Evolutionary conservation across 2,329 filamentous ascomycete species (phyloP).

Genomic region (Macrophomina pseudophaseolina): DNA sequence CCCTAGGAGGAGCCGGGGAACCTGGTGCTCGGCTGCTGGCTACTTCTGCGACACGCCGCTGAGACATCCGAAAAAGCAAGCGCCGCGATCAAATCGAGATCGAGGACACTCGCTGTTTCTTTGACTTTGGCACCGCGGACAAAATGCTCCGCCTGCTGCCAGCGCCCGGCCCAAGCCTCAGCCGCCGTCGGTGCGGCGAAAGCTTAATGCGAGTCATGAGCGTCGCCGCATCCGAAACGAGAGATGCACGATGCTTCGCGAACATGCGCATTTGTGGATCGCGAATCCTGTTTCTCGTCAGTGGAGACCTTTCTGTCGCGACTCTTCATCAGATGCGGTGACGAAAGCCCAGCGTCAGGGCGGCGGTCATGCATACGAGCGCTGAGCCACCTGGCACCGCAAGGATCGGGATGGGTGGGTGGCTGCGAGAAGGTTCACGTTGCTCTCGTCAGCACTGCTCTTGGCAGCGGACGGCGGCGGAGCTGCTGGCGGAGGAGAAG

Average conservation of each 20-base stretch:
- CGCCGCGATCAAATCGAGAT: constrained; percentile 20
- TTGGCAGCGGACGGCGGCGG: not conserved
- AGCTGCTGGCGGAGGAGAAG: not conserved
- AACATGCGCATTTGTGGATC: constrained; percentile 17
- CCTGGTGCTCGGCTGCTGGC: constrained; percentile 18
- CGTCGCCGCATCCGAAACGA: constrained; percentile 16
- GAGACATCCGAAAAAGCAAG: constrained; percentile 22
- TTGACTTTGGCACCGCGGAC: not conserved
- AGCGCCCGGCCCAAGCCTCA: not conserved
- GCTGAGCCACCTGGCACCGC: not conserved
- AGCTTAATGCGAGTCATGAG: not conserved
- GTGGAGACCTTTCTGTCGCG: constrained; percentile 11
- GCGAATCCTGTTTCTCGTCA: constrained; percentile 2
- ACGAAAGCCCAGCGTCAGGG: constrained; percentile 2
- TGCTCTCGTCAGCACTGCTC: constrained; percentile 18
- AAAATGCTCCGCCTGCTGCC: no score
- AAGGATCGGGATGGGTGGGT: not conserved
- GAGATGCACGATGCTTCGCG: not conserved
- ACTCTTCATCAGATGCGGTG: not conserved
- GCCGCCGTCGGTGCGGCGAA: not conserved
- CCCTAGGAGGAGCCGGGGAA: constrained; percentile 16
- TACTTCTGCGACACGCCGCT: constrained; percentile 18
- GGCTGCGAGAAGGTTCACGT: not conserved
- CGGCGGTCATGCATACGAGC: not conserved
- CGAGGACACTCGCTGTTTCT: not conserved